Base-by-base conservation (phyloP, 257 asterid species). In the Knoxia roxburghii region DNA sequence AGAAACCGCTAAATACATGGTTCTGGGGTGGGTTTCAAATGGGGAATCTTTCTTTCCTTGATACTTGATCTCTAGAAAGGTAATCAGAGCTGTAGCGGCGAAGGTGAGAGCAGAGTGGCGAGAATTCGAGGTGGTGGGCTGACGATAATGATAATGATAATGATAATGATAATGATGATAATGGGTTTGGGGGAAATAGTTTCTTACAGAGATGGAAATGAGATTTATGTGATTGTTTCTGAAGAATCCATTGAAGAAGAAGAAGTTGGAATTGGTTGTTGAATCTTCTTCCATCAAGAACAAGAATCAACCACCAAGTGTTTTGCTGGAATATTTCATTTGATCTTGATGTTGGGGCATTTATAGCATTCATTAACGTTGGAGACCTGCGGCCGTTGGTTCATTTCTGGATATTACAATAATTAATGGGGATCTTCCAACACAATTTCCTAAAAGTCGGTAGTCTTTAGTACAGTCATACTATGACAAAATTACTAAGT, bases 21-120 rank as follows among this genome's bases (percentile, higher is more conserved):
- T 57, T 20, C 23, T 7, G 10, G 72, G 72, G 13, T 68, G 72
- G 17, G 35, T 68, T 57, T 43, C 57, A 15, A 68, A 68, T 7
- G 58, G 58, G 4, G 72, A 56, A 27, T 68, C 35, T 7, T 17
- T n/a, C 32, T 68, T 68, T 1, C 49, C 57, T 18, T 68, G 35
- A 18, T 43, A 68, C 9, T 55, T 55, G 20, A 67, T 21, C 37
- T 65, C 30, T 18, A 65, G 58, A 8, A 50, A 50, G 21, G 2
- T 50, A 6, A 50, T 11, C 70, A 50, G 23, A 39, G 23, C 35
- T 6, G 70, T 20, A 4, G 45, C 49, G 15, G 45, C 15, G 35
- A 65, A 65, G 13, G 49, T 39, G 3, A 65, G 45, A 5, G 21
- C 33, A 0, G 61, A 37, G 15, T 33, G 70, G 21, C 14, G 49